phyloP scores from a whole-genome alignment of 371 early-diverging fungal genomes.

The Mortierella sp. region DNA sequence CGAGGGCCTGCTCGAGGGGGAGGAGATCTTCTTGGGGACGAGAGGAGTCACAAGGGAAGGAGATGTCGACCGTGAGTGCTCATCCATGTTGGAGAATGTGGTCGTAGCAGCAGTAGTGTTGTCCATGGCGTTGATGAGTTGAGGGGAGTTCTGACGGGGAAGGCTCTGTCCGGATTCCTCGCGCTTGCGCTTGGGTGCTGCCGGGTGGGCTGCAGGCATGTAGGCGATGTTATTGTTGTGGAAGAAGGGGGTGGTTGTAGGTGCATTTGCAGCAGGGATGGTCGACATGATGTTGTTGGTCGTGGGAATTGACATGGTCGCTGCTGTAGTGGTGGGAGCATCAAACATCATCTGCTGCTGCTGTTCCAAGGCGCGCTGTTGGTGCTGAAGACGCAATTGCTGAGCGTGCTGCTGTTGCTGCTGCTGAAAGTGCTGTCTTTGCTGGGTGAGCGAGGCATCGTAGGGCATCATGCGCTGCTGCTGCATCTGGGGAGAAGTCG shows the following conservation, averaged over 20 bases:
- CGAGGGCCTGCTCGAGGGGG: conserved; percentile 28
- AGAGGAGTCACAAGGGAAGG: conserved; percentile 2
- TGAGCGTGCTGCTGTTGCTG: conserved; percentile 43
- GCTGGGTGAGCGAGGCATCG: conserved; percentile 31
- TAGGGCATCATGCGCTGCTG: conserved; percentile 29
- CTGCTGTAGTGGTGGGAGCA: conserved; percentile 23
- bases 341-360: conserved; percentile 43
- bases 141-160: conserved; percentile 18
- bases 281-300: conserved; percentile 31
- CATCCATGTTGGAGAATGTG: conserved; percentile 14
- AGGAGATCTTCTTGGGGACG: conserved; percentile 13
- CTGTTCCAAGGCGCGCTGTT: conserved; percentile 15
- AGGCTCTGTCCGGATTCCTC: conserved; percentile 32
- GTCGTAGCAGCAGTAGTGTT: neutral
- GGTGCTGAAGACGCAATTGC: conserved; percentile 40
- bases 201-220: conserved; percentile 43
- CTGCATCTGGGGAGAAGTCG: conserved; percentile 28
- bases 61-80: conserved; percentile 4
- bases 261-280: conserved; percentile 7
- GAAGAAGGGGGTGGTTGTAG: conserved; percentile 32
- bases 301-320: conserved; percentile 34
- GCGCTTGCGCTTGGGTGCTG: conserved; percentile 50
- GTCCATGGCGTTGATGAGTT: conserved; percentile 16
- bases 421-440: conserved; percentile 42
- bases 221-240: conserved; percentile 26